phyloP scores from a whole-genome alignment of 2,329 filamentous ascomycete genomes.

The Geoglossum cookeanum region DNA sequence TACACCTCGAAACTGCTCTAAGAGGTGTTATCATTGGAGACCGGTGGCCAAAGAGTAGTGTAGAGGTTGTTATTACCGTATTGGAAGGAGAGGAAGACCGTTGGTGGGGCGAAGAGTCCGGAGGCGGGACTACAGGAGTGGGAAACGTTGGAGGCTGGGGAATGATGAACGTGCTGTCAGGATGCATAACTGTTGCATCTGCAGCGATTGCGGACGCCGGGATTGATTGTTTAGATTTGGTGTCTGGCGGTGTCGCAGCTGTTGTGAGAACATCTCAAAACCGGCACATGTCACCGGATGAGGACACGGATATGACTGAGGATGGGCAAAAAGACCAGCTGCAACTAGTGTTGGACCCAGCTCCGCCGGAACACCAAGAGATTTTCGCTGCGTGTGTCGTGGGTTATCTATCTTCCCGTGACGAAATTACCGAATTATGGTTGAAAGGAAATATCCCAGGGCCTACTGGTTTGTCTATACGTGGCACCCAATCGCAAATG shows the following conservation, averaged over 20 bases:
- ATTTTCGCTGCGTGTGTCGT: constrained; percentile 75
- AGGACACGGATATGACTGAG: constrained; percentile 11
- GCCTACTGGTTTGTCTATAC: constrained; percentile 10
- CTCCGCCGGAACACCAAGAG: constrained; percentile 57
- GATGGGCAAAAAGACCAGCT: constrained; percentile 18
- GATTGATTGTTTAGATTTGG: constrained; percentile 85
- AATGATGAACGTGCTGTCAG: constrained; percentile 76
- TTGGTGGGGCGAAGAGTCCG: constrained; percentile 38
- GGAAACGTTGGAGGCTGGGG: constrained; percentile 51
- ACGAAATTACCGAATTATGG: constrained; percentile 92
- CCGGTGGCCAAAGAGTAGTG: constrained; percentile 92
- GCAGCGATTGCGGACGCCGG: constrained; percentile 86
- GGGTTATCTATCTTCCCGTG: constrained; percentile 66
- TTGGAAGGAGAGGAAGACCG: constrained; percentile 80
- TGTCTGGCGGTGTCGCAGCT: constrained; percentile 76
- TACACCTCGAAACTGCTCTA: constrained; percentile 79
- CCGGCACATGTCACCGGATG: constrained; percentile 12
- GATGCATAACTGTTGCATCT: constrained; percentile 83
- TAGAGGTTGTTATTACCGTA: constrained; percentile 87
- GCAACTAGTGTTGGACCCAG: constrained; percentile 54
- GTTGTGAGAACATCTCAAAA: constrained; percentile 30
- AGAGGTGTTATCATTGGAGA: constrained; percentile 81
- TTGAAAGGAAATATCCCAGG: constrained; percentile 51
- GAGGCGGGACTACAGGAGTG: constrained; percentile 26
- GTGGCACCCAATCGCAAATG: constrained; percentile 15